Percentiles rank a stretch among this genome's conserved stretches.
Conservation (phyloP, 78 protist species). For the Dictyostelium citrinum region DNA sequence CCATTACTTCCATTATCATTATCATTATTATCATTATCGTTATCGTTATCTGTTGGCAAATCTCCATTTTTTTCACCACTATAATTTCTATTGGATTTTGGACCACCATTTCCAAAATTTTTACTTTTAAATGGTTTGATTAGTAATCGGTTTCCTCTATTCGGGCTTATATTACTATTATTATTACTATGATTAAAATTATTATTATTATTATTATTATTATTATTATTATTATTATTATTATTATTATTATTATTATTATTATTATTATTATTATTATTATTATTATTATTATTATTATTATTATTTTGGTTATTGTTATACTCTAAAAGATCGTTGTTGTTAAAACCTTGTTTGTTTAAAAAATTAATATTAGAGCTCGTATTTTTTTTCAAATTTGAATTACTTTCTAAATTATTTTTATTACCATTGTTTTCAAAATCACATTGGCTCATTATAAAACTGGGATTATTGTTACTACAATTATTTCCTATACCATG, state of each 20-base stretch:
- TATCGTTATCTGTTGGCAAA: background rate
- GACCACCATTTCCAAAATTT: background rate
- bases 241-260: background rate
- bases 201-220: background rate
- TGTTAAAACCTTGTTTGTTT: background rate
- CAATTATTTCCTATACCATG: too few species aligned
- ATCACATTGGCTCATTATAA: background rate
- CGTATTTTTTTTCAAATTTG: background rate
- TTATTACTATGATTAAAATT: background rate
- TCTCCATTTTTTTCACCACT: background rate
- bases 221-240: background rate
- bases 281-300: too few species aligned
- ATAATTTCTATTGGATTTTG: background rate
- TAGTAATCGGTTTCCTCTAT: background rate
- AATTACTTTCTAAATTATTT: background rate
- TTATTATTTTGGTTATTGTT: background rate
- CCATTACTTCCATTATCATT: background rate
- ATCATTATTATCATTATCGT: background rate
- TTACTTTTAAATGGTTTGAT: background rate
- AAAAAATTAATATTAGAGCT: background rate
- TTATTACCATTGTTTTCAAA: background rate
- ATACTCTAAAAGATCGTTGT: background rate
- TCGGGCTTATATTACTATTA: background rate
- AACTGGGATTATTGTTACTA: background rate
- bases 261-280: too few species aligned